Conservation (phyloP, 352 stramenopile genomes). For the Phytophthora sp. region DNA sequence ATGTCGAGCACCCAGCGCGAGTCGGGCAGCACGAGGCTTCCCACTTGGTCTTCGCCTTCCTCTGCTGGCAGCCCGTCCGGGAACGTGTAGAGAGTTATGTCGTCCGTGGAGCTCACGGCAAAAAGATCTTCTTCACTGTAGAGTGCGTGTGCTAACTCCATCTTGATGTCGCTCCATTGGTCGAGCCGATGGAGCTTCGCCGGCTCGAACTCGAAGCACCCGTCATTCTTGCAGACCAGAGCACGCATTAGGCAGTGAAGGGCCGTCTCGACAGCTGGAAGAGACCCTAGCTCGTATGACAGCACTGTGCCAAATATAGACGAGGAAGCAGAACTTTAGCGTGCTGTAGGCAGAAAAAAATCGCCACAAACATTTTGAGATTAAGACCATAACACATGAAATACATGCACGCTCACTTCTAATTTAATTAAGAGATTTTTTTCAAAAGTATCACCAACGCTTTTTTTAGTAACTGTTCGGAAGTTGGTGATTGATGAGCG, state of each 20-base stretch:
- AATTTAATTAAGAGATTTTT: too few species aligned
- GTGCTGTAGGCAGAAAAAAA: too few species aligned
- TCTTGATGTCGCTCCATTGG: conserved; percentile 60
- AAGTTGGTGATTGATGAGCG: too few species aligned
- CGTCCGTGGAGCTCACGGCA: conserved; percentile 52
- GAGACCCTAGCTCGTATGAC: too few species aligned
- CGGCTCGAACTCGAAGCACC: conserved; percentile 71
- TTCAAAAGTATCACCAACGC: too few species aligned
- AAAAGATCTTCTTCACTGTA: conserved; percentile 83
- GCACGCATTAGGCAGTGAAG: conserved; percentile 48
- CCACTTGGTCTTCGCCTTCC: conserved; percentile 36
- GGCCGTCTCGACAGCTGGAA: background rate
- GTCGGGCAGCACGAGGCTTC: conserved; percentile 35
- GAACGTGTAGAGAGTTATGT: conserved; percentile 70
- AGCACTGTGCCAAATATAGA: background rate
- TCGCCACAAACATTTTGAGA: too few species aligned
- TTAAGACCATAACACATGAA: too few species aligned
- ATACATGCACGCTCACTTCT: too few species aligned
- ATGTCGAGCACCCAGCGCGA: conserved; percentile 85
- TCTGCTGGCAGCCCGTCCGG: conserved; percentile 41
- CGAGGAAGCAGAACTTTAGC: background rate
- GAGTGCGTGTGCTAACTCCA: conserved; percentile 58
- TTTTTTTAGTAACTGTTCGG: too few species aligned
- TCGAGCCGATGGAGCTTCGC: conserved; percentile 38
- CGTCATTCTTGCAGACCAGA: conserved; percentile 83